A percentile compares a stretch with the other conserved stretches of the same genome.
These are phyloP conservation scores for Globisporangium recalcitrans DNA, from an alignment of 352 stramenopile species.

Conservation along the genomic window DNA sequence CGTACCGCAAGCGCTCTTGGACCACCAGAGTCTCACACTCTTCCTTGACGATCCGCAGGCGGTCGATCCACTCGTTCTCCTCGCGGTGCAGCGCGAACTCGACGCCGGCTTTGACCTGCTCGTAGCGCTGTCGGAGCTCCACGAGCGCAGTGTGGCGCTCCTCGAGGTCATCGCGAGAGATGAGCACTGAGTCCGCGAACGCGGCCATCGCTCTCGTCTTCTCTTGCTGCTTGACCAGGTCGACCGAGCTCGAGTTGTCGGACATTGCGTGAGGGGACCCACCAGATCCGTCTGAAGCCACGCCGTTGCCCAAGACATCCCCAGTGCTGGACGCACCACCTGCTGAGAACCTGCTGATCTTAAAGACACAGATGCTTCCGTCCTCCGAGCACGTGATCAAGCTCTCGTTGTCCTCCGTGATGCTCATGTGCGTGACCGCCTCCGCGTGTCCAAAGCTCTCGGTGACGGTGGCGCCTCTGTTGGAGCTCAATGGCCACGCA, in stretches of 20 bases:
- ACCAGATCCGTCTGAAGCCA: not conserved
- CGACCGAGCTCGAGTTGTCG: not conserved
- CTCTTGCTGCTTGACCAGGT: conserved; percentile 17
- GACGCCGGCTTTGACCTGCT: conserved; percentile 78
- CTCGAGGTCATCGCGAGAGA: conserved; percentile 76
- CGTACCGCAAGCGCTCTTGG: conserved; percentile 69
- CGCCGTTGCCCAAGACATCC: not conserved
- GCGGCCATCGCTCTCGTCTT: conserved; percentile 23
- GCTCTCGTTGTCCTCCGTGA: conserved; percentile 69
- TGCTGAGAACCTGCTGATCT: conserved; percentile 22
- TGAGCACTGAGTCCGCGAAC: conserved; percentile 50
- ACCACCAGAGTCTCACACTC: conserved; percentile 74
- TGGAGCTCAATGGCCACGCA: conserved; percentile 46
- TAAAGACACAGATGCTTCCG: conserved; percentile 56
- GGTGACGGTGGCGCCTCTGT: conserved; percentile 13
- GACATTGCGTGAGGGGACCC: not conserved
- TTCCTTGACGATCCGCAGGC: conserved; percentile 70
- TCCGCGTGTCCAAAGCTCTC: conserved; percentile 62
- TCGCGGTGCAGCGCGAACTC: conserved; percentile 83
- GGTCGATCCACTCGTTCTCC: conserved; percentile 86
- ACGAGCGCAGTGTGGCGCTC: conserved; percentile 44
- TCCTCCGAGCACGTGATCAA: conserved; percentile 61
- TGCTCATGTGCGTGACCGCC: conserved; percentile 51
- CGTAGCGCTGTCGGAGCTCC: conserved; percentile 63
- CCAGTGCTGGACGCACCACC: not conserved